Percentiles rank a stretch among this genome's conserved stretches.
Evolutionary conservation across 129 eudicot species (phyloP).

Genomic region (Lonicera japonica): DNA sequence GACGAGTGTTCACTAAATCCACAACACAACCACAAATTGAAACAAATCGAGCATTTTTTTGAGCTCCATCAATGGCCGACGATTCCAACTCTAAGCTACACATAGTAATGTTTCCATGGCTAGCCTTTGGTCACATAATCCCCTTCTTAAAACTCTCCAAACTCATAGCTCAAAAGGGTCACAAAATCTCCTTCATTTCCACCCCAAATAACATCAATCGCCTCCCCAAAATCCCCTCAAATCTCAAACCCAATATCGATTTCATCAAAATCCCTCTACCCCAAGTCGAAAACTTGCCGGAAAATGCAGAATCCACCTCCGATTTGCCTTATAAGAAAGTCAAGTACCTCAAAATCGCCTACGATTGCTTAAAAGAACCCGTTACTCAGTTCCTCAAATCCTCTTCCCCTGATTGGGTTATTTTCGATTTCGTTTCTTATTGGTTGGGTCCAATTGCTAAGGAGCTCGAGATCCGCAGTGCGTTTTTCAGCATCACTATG

Average conservation of each 20-base stretch:
- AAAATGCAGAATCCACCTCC: conserved; percentile 15
- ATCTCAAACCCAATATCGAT: background rate
- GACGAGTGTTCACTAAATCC: too few relatives aligned
- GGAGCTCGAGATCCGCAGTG: background rate
- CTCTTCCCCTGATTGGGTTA: conserved; percentile 12
- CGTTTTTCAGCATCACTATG: background rate
- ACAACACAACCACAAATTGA: too few relatives aligned
- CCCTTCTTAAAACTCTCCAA: conserved; percentile 28
- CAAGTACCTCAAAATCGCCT: conserved; percentile 17
- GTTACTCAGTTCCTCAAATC: conserved; percentile 12
- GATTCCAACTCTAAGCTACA: conserved; percentile 3
- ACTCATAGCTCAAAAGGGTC: conserved; percentile 21
- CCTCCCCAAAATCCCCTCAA: conserved; percentile 21
- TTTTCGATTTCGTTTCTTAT: conserved; percentile 13
- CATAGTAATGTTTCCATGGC: conserved; percentile 29
- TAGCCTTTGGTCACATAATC: conserved; percentile 29
- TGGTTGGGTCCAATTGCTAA: conserved; percentile 14
- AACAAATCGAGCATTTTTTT: too few relatives aligned
- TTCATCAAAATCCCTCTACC: conserved; percentile 20
- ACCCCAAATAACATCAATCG: conserved; percentile 23
- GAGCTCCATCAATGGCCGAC: too few relatives aligned
- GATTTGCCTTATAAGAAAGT: conserved; percentile 15
- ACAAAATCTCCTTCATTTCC: conserved; percentile 13
- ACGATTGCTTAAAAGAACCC: conserved; percentile 1
- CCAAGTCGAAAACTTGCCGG: conserved; percentile 3